These are phyloP conservation scores for Aspergillus terreus DNA, from an alignment of 2,329 filamentous ascomycete genomes.

Conservation along the genomic window DNA sequence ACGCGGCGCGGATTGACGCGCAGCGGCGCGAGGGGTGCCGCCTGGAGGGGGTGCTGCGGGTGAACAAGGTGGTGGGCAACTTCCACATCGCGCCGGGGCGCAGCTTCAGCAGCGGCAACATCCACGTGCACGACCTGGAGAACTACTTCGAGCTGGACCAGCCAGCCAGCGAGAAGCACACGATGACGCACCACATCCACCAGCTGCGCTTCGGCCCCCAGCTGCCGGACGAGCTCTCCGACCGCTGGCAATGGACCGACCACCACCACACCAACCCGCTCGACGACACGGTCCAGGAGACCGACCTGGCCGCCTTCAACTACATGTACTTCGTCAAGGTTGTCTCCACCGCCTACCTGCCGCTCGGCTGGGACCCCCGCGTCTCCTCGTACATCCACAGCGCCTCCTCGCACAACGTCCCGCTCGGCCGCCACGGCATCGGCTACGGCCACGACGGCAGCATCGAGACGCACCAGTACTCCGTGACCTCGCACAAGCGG, in stretches of 20 bases:
- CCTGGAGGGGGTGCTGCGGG: slow-evolving; percentile 83
- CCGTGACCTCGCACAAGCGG: slow-evolving; percentile 92
- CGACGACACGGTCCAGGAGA: slow-evolving; percentile 73
- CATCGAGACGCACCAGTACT: slow-evolving; percentile 97
- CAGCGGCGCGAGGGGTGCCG: slow-evolving; percentile 92
- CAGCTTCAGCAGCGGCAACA: slow-evolving; percentile 91
- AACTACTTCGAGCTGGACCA: slow-evolving; percentile 74
- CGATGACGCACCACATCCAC: slow-evolving; percentile 86
- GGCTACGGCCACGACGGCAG: slow-evolving; percentile 67
- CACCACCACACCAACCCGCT: slow-evolving; percentile 85
- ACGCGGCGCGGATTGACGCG: slow-evolving; percentile 78
- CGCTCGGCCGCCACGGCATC: slow-evolving; percentile 66
- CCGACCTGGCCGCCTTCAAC: slow-evolving; percentile 80
- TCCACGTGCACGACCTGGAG: slow-evolving; percentile 96
- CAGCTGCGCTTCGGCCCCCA: slow-evolving; percentile 89
- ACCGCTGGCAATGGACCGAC: slow-evolving; percentile 71
- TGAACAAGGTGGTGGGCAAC: slow-evolving; percentile 98
- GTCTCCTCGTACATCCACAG: slow-evolving; percentile 37
- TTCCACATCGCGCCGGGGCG: slow-evolving; percentile 97
- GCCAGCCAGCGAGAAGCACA: slow-evolving; percentile 66
- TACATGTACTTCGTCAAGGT: slow-evolving; percentile 99
- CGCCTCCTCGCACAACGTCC: slow-evolving; percentile 48
- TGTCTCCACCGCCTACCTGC: slow-evolving; percentile 90
- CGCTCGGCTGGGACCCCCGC: slow-evolving; percentile 78
- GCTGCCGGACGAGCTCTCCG: slow-evolving; percentile 67